Evolutionary conservation across 345 rosid genomes (phyloP), one percentile per base, ranked within the genome.

Genomic region (Pelargonium nanum): DNA sequence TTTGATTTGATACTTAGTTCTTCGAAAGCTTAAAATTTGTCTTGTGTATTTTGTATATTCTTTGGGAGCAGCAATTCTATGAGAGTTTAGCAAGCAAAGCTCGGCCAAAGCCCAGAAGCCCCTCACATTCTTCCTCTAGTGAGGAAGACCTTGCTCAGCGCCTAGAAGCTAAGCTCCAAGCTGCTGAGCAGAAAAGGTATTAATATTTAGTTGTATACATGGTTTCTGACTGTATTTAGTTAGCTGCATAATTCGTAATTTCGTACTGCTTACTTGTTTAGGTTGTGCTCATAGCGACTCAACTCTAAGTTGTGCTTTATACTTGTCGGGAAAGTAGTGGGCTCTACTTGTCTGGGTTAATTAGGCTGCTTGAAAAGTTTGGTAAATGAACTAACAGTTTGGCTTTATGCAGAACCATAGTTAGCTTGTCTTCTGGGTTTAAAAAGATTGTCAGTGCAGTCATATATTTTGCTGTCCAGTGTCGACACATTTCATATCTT

Each of bases 151-250:
- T 79, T 57, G 86, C 86, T 50, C 97, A 93, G 63, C 89, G 97
- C n/a, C 92, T 93, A 67, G 97, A 93, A 66, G 96, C 99, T 0
- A 89, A 79, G 74, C 97, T 93, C 69, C 85, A 74, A 59, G 97
- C 99, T 30, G 99, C 99, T 21, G 92, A 86, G 78, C 89, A 77
- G 73, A 93, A 93, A 72, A 83, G 99, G 99, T 93, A 28, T 22
- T 55, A 44, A 10, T 20, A 50, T 53, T 53, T 69, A 52, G 34
- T 56, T n/a, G 48, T n/a, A n/a, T n/a, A n/a, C n/a, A n/a, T n/a
- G n/a, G n/a, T n/a, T n/a, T 32, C n/a, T n/a, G n/a, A n/a, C n/a
- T n/a, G n/a, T n/a, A n/a, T n/a, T n/a, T n/a, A n/a, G n/a, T n/a
- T n/a, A n/a, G n/a, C n/a, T n/a, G n/a, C n/a, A n/a, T n/a, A n/a